Percentiles rank a stretch among this genome's conserved stretches.
These are phyloP conservation scores for Gossypium arboreum DNA, from an alignment of 345 rosid genomes.

Conservation along the genomic window DNA sequence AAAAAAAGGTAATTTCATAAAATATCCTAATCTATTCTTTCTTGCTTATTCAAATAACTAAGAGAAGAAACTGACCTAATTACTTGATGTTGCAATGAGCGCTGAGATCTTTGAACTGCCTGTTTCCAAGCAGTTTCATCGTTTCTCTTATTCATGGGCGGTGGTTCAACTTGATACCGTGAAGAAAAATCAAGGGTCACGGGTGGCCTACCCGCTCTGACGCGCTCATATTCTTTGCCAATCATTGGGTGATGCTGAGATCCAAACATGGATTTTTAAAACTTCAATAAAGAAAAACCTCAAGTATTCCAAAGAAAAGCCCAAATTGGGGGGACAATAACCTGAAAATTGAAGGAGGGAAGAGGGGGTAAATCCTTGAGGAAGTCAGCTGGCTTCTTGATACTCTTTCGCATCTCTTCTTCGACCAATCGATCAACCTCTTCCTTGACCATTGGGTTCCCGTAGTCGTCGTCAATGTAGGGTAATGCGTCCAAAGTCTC, in stretches of 20 bases:
- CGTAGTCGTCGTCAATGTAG: slow-evolving; percentile 92
- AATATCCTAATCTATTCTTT: neutral
- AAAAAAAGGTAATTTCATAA: neutral
- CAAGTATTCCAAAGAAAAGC: neutral
- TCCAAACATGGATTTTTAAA: neutral
- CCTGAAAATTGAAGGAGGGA: slow-evolving; percentile 69
- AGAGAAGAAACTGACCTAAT: slow-evolving; percentile 41
- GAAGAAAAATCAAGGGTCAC: slow-evolving; percentile 62
- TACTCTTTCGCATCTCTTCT: slow-evolving; percentile 95
- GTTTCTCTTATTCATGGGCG: slow-evolving; percentile 55
- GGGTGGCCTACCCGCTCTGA: slow-evolving; percentile 91
- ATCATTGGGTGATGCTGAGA: slow-evolving; percentile 76
- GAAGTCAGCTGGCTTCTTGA: slow-evolving; percentile 83
- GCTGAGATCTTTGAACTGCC: slow-evolving; percentile 72
- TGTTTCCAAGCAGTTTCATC: slow-evolving; percentile 92
- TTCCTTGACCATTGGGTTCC: slow-evolving; percentile 57
- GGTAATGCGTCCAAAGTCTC: slow-evolving; percentile 89
- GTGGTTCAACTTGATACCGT: slow-evolving; percentile 65
- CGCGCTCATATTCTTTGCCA: slow-evolving; percentile 88
- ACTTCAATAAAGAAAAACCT: neutral
- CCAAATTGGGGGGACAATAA: neutral
- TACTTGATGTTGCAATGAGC: slow-evolving; percentile 73
- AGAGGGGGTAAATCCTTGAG: slow-evolving; percentile 77
- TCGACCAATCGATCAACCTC: slow-evolving; percentile 90
- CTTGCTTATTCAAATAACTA: neutral